A percentile compares a stretch with the other conserved stretches of the same genome.
Evolutionary conservation across 2,329 filamentous ascomycete genomes (phyloP).

Genomic region (Nemania abortiva): DNA sequence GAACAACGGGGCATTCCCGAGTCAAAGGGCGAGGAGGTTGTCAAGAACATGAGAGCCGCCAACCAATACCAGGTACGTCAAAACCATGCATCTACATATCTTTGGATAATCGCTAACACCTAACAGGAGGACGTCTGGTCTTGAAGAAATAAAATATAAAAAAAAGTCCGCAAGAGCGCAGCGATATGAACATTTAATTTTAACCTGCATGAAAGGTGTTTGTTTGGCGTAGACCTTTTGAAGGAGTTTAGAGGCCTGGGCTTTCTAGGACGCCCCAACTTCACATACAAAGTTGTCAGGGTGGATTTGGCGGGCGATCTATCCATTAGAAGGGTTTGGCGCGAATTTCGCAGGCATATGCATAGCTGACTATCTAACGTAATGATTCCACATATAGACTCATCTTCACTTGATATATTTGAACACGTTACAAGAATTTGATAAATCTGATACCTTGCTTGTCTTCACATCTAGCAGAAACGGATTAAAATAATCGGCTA

Average conservation of each 20-base stretch:
- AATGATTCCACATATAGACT: conserved; percentile 47
- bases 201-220: conserved; percentile 46
- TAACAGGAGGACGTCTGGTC: conserved; percentile 78
- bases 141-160: conserved; percentile 57
- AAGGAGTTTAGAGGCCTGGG: conserved; percentile 43
- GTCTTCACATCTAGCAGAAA: neutral
- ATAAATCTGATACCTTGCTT: neutral
- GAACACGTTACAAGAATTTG: neutral
- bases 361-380: conserved; percentile 43
- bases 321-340: conserved; percentile 30
- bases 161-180: conserved; percentile 32
- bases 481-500: no score
- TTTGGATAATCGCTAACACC: conserved; percentile 49
- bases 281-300: conserved; percentile 34
- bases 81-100: conserved; percentile 2
- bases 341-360: conserved; percentile 35
- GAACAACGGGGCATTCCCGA: conserved; percentile 85
- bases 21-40: conserved; percentile 92
- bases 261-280: conserved; percentile 25
- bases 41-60: conserved; percentile 94
- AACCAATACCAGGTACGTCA: conserved; percentile 91
- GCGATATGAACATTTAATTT: conserved; percentile 43
- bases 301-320: conserved; percentile 40
- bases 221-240: conserved; percentile 39
- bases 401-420: conserved; percentile 28